phyloP scores from a whole-genome alignment of 257 asterid genomes.

The Plantago major region DNA sequence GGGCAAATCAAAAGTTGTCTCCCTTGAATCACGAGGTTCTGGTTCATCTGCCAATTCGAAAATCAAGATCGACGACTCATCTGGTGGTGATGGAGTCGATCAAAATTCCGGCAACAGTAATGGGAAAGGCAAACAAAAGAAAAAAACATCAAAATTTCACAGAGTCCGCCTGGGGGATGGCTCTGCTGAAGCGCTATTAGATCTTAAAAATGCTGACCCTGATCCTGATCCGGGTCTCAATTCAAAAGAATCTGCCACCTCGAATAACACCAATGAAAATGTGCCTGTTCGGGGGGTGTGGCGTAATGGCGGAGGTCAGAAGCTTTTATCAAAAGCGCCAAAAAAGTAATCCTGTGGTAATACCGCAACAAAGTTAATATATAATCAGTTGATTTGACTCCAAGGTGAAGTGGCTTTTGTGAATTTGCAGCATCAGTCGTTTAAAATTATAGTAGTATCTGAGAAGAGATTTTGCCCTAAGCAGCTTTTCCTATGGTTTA shows the following conservation, averaged over 20 bases:
- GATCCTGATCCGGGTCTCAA: constrained; percentile 54
- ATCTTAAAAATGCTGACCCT: constrained; percentile 36
- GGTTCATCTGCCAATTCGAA: constrained; percentile 32
- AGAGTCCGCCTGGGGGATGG: constrained; percentile 86
- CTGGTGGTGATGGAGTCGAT: constrained; percentile 32
- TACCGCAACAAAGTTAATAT: constrained; percentile 1
- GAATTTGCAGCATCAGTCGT: constrained; percentile 15
- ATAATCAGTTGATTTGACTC: constrained; percentile 3
- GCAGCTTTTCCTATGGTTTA: constrained; percentile 7
- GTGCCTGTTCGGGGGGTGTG: constrained; percentile 74
- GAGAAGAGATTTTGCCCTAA: constrained; percentile 22
- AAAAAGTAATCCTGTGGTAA: constrained; percentile 28
- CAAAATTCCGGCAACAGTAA: constrained; percentile 36
- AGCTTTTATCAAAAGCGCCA: constrained; percentile 47
- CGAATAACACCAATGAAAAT: constrained; percentile 29
- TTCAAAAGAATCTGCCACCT: constrained; percentile 23
- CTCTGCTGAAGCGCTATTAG: constrained; percentile 50
- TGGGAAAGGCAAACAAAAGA: constrained; percentile 63
- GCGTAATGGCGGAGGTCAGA: constrained; percentile 89
- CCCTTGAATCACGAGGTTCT: constrained; percentile 27
- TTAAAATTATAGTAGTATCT: constrained; percentile 1
- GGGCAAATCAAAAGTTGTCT: constrained; percentile 48
- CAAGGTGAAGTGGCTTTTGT: constrained; percentile 14
- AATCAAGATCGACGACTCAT: constrained; percentile 28
- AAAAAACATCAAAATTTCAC: constrained; percentile 79